Percentiles rank a stretch among this genome's conserved stretches.
phyloP scores from a whole-genome alignment of 169 alveolate genomes.

The Eimeria tenella region DNA sequence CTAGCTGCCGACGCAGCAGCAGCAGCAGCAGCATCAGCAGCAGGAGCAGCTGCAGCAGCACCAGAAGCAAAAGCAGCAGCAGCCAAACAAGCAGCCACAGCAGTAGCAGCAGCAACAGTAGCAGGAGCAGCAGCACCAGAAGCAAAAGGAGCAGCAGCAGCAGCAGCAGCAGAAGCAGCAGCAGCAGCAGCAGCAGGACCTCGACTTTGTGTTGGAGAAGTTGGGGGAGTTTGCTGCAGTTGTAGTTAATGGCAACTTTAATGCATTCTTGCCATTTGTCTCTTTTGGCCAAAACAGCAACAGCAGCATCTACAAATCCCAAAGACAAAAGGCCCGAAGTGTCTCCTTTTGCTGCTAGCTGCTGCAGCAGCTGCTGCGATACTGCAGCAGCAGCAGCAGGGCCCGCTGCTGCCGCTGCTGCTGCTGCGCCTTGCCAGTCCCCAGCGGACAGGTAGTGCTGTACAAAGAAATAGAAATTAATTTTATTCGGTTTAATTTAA shows the following conservation, averaged over 20 bases:
- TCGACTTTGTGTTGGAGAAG: constrained; percentile 2
- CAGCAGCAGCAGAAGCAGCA: not conserved
- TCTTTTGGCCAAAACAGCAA: not conserved
- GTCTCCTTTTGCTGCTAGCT: not conserved
- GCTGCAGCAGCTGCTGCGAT: not conserved
- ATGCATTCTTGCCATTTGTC: constrained; percentile 4
- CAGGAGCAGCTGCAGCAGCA: too few relatives aligned
- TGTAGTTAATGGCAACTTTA: not conserved
- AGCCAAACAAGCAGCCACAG: not conserved
- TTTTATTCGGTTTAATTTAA: too few relatives aligned
- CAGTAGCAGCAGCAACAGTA: not conserved
- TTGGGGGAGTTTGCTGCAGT: not conserved
- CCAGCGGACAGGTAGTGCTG: constrained; percentile 32
- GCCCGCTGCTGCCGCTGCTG: not conserved
- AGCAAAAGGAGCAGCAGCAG: not conserved
- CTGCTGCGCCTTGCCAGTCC: constrained; percentile 11
- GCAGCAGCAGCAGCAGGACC: not conserved
- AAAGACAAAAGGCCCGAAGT: not conserved
- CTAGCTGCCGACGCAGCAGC: not conserved
- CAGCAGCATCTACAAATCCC: constrained; percentile 7
- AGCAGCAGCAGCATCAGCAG: too few relatives aligned
- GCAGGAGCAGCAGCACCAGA: not conserved
- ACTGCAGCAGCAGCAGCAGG: constrained; percentile 6
- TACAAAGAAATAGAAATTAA: not conserved
- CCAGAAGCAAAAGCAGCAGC: not conserved